These are phyloP conservation scores for Ceratopteris richardii DNA, from an alignment of 75 land plant genomes.

Conservation along the genomic window DNA sequence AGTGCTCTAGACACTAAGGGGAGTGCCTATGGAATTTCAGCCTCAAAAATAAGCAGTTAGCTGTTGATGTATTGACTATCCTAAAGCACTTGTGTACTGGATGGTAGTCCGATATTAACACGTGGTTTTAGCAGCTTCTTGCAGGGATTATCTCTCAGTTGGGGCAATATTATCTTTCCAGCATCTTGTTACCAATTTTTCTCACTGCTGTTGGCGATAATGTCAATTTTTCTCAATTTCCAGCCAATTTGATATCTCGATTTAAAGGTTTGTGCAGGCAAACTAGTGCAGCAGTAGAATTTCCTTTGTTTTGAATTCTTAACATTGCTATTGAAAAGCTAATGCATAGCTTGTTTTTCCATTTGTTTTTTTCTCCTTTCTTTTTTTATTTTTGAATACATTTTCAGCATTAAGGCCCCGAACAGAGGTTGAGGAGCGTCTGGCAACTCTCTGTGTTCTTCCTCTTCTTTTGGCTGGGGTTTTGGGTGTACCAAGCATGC, in stretches of 20 bases:
- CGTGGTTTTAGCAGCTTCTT: slow-evolving; percentile 45
- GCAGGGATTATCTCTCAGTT: slow-evolving; percentile 41
- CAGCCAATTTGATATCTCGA: slow-evolving; percentile 29
- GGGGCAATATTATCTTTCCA: slow-evolving; percentile 53
- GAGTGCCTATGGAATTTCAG: too few species aligned
- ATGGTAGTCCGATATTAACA: too few species aligned
- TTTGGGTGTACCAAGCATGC: slow-evolving; percentile 48
- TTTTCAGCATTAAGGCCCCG: slow-evolving; percentile 65
- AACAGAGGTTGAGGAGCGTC: slow-evolving; percentile 48
- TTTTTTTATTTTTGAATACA: background rate
- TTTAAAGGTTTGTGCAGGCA: slow-evolving; percentile 43
- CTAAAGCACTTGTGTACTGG: too few species aligned
- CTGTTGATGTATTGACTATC: too few species aligned
- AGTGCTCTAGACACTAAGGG: too few species aligned
- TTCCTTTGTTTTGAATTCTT: background rate
- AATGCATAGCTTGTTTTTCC: background rate
- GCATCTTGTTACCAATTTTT: slow-evolving; percentile 78
- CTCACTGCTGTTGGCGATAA: slow-evolving; percentile 64
- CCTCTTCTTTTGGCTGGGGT: slow-evolving; percentile 85
- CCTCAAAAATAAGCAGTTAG: too few species aligned
- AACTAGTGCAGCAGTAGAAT: background rate
- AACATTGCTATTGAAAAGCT: background rate
- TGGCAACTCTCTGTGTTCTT: slow-evolving; percentile 63
- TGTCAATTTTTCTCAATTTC: slow-evolving; percentile 44
- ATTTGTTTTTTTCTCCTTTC: background rate